A percentile compares a stretch with the other conserved stretches of the same genome.
Evolutionary conservation across 495 filamentous ascomycete species (phyloP).

Genomic region (Choiromyces venosus): DNA sequence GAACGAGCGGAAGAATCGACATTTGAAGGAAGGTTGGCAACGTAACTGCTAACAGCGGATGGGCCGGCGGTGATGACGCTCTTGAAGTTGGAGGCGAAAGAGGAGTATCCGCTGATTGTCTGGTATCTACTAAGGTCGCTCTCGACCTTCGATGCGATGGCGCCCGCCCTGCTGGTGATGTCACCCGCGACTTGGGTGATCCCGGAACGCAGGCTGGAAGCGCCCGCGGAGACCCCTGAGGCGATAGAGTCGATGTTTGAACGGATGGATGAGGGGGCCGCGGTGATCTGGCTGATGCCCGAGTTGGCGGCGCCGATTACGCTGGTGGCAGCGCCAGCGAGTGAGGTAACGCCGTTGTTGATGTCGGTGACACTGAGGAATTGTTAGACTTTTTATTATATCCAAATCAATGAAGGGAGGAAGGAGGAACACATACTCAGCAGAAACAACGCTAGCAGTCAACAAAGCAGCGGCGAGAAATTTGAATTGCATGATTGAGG

Average conservation of each 20-base stretch:
- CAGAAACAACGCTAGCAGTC: background rate
- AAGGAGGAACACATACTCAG: background rate
- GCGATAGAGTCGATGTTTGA: background rate
- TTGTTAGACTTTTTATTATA: background rate
- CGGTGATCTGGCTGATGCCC: background rate
- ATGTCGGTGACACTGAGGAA: background rate
- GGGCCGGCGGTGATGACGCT: slow-evolving; percentile 18
- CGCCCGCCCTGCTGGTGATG: background rate
- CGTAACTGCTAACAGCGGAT: slow-evolving; percentile 13
- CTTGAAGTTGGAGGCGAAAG: slow-evolving; percentile 12
- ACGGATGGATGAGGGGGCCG: background rate
- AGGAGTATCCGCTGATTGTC: slow-evolving; percentile 9
- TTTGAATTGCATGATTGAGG: background rate
- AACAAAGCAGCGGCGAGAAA: background rate
- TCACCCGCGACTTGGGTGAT: background rate
- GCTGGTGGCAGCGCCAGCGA: background rate
- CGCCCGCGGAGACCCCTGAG: background rate
- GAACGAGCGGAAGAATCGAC: slow-evolving; percentile 6
- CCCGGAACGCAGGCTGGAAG: background rate
- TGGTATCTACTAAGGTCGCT: background rate
- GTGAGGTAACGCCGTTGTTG: background rate
- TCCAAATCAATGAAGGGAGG: background rate
- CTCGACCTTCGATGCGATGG: background rate
- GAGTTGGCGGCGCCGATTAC: background rate
- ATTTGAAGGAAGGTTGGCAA: slow-evolving; percentile 3